Percentiles rank a stretch among this genome's conserved stretches.
Evolutionary conservation across 73 alveolate species (phyloP).

Genomic region (Paramecium bursaria): DNA sequence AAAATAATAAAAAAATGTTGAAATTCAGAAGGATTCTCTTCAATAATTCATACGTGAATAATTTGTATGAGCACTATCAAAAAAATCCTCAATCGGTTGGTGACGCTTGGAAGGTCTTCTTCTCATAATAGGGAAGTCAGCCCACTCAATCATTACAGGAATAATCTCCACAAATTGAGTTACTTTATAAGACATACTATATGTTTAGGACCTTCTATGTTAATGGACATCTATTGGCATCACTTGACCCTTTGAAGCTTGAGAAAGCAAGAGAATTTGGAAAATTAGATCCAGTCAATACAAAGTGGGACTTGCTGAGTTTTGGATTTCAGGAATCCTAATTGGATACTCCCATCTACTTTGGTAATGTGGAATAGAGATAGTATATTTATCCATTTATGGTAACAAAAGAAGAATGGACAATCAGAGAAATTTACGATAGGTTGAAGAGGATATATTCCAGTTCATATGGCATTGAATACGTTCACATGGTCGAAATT

Average conservation of each 20-base stretch:
- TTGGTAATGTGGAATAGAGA: conserved; percentile 47
- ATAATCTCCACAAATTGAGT: not conserved
- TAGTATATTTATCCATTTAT: conserved; percentile 53
- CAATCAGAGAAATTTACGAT: conserved; percentile 56
- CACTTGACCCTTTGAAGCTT: conserved; percentile 34
- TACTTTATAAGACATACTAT: conserved; percentile 30
- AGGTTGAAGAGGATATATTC: conserved; percentile 22
- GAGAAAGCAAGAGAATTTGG: conserved; percentile 36
- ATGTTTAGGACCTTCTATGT: conserved; percentile 41
- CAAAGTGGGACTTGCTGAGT: conserved; percentile 26
- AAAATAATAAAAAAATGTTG: no score
- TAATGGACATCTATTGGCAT: conserved; percentile 42
- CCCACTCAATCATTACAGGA: conserved; percentile 3
- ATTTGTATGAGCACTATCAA: conserved; percentile 18
- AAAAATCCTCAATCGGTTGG: conserved; percentile 41
- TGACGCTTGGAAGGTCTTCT: conserved; percentile 38
- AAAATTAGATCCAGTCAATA: not conserved
- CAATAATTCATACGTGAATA: conserved; percentile 8
- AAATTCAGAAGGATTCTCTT: conserved; percentile 13
- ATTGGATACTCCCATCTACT: conserved; percentile 29
- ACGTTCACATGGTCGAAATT: conserved; percentile 33
- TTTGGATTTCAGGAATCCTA: conserved; percentile 39
- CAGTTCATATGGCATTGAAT: conserved; percentile 36
- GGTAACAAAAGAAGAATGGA: conserved; percentile 53
- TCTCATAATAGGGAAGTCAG: conserved; percentile 4